Base-by-base conservation (phyloP, 306 rosid genomes). In the Vigna unguiculata region DNA sequence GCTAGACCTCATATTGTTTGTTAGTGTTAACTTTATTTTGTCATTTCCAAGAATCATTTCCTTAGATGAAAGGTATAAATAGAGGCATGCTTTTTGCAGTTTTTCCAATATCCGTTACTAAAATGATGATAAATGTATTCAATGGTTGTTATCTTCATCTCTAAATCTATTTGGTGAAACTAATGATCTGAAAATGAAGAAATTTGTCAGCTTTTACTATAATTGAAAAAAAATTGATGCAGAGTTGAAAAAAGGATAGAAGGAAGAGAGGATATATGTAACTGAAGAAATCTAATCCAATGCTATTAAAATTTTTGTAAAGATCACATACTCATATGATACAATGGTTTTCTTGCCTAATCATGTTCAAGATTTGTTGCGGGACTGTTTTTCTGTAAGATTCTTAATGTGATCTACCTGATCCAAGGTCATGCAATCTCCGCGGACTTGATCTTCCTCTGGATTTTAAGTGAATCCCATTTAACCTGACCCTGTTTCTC, bases 61-160 rank as follows among this genome's bases (percentile, higher is more conserved):
- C 72, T 49, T 66, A 71, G 49, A 21, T 19, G 40, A 43, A 73
- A 76, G 58, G 54, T 75, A 28, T 34, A 48, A 54, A 9, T 7
- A 67, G 52, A 78, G 53, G 62, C 62, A 66, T 66, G 64, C 72
- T 73, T 36, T 36, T 65, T 65, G 76, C 21, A 15, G 17, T 73
- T 65, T 24, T 24, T 28, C 41, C 46, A 14, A 21, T 57, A 22
- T 40, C 58, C 62, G 46, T 54, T 41, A 13, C 12, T 11, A 12
- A 21, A 54, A 28, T 47, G 13, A 17, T 74, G 46, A 14, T 66
- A 48, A 67, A 38, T 34, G 7, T 43, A 15, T 43, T 71, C 21
- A 21, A 49, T 71, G 22, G 32, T 43, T 48, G 22, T 58, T 60
- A 63, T 71, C 54, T 48, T 69, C 36, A 24, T 51, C 68, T 61